Evolutionary conservation across 495 filamentous ascomycete genomes (phyloP).

Genomic region (Daldinia grandis): DNA sequence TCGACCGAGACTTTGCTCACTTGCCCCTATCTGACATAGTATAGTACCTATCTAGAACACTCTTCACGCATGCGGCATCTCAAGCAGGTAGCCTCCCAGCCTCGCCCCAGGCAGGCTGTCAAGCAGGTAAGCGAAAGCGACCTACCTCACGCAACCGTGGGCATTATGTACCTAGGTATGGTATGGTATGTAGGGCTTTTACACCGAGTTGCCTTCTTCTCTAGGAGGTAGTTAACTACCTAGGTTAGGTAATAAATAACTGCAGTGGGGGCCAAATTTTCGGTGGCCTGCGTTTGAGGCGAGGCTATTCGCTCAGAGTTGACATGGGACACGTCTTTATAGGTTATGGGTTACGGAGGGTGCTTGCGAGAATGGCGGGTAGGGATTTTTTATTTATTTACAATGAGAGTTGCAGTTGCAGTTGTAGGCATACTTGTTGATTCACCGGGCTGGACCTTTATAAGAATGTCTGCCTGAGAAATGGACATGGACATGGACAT

Average conservation of each 20-base stretch:
- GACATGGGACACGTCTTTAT: neutral
- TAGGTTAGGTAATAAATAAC: neutral
- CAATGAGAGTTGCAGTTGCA: neutral
- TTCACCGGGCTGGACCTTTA: neutral
- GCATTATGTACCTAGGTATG: neutral
- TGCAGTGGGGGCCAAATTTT: neutral
- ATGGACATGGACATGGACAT: too few species aligned
- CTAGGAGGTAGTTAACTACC: too few species aligned
- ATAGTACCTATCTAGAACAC: neutral
- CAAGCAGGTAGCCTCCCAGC: neutral
- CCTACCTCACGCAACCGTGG: neutral
- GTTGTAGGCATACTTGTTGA: neutral
- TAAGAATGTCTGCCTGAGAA: neutral
- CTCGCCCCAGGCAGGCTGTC: neutral
- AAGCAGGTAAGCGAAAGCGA: conserved; percentile 1
- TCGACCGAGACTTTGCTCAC: neutral
- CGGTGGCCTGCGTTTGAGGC: neutral
- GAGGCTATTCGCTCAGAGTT: neutral
- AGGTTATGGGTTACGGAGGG: neutral
- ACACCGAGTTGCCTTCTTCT: neutral
- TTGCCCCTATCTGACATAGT: neutral
- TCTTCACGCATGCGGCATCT: neutral
- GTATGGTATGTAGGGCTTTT: neutral
- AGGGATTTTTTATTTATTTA: neutral
- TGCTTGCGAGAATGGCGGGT: neutral